Conservation (phyloP, 1,284 basidiomycete species). For the Ganoderma sp. region DNA sequence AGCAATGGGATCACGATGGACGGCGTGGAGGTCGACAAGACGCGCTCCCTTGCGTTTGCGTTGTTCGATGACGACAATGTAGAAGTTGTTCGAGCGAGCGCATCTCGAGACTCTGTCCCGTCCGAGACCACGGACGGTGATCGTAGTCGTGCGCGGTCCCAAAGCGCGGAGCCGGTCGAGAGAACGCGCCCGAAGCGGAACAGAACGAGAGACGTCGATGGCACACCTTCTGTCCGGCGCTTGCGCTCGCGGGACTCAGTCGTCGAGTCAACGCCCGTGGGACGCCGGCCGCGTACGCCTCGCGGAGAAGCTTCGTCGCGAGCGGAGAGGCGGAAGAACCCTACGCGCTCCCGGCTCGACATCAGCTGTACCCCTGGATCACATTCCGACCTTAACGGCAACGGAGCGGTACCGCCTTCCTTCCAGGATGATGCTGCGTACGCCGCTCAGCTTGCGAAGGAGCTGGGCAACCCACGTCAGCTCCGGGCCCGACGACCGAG, state of each 20-base stretch:
- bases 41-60: conserved; percentile 33
- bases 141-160: conserved; percentile 17
- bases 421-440: conserved; percentile 47
- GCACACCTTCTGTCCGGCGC: conserved; percentile 32
- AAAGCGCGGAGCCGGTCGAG: conserved; percentile 21
- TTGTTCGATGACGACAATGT: conserved; percentile 41
- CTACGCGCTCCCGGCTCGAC: conserved; percentile 18
- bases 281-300: conserved; percentile 24
- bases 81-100: conserved; percentile 29
- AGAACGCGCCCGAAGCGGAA: conserved; percentile 26
- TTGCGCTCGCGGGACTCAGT: conserved; percentile 35
- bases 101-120: conserved; percentile 23
- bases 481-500: conserved; percentile 40
- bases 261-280: conserved; percentile 24
- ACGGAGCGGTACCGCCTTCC: conserved; percentile 16
- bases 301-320: conserved; percentile 20
- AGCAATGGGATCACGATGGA: conserved; percentile 7
- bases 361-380: conserved; percentile 10
- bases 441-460: conserved; percentile 46
- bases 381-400: conserved; percentile 16
- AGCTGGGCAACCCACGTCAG: conserved; percentile 44
- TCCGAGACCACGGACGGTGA: conserved; percentile 12
- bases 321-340: conserved; percentile 23
- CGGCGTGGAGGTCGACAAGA: conserved; percentile 14
- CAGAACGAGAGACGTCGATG: conserved; percentile 17